phyloP scores from a whole-genome alignment of 208 protist genomes.

The Leishmania tarentolae region DNA sequence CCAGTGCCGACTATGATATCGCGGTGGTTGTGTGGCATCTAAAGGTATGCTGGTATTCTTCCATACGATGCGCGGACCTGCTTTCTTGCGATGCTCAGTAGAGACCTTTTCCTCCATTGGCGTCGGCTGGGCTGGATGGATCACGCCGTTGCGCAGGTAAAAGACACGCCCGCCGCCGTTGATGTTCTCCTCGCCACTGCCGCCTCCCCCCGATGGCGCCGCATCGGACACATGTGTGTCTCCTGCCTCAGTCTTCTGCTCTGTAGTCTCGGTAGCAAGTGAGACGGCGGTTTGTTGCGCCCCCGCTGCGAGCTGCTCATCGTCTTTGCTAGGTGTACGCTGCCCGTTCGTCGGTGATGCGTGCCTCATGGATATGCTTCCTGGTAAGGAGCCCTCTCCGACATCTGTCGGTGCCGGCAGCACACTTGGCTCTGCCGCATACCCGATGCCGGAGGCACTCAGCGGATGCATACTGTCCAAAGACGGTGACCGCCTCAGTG shows the following conservation, averaged over 20 bases:
- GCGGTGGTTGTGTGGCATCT: constrained; percentile 20
- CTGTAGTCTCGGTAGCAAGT: not conserved
- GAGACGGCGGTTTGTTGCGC: not conserved
- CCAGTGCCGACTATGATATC: constrained; percentile 52
- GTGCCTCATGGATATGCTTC: not conserved
- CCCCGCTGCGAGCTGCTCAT: not conserved
- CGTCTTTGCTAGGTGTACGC: not conserved
- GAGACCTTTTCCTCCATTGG: constrained; percentile 4
- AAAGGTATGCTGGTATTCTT: constrained; percentile 12
- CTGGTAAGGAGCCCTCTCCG: not conserved
- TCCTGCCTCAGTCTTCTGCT: not conserved
- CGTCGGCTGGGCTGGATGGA: constrained; percentile 2
- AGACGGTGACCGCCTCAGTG: not conserved
- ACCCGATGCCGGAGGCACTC: not conserved
- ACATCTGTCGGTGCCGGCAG: not conserved
- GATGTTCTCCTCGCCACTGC: not conserved
- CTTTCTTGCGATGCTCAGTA: not conserved
- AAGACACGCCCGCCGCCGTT: constrained; percentile 16
- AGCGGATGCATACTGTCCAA: not conserved
- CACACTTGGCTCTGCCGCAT: not conserved
- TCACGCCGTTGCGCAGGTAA: constrained; percentile 23
- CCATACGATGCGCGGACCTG: constrained; percentile 20
- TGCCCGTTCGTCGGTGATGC: not conserved
- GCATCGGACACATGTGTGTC: not conserved
- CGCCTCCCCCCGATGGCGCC: not conserved